Evolutionary conservation across 805 yeast genomes (phyloP).

Genomic region (Candida ovalis): DNA sequence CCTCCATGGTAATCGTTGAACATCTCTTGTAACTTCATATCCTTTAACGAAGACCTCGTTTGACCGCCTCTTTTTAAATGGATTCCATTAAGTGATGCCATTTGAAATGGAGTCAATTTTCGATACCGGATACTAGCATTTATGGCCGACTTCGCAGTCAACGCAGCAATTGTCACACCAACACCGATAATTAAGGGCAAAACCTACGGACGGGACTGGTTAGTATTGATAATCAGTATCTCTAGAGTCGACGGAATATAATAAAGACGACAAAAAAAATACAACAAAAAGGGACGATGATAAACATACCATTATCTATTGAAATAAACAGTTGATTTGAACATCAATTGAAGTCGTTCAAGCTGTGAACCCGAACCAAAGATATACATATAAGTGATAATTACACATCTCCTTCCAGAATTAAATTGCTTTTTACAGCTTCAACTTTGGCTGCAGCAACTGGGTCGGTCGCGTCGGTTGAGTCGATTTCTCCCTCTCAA

Average conservation of each 20-base stretch:
- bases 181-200: constrained; percentile 51
- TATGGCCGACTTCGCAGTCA: constrained; percentile 40
- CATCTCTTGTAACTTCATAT: constrained; percentile 13
- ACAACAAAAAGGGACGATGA: background rate
- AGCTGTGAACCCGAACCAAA: too few relatives aligned
- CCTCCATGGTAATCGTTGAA: constrained; percentile 53
- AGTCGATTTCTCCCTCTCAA: background rate
- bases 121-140: constrained; percentile 30
- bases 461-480: background rate
- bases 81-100: constrained; percentile 39
- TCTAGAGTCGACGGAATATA: background rate
- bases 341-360: too few relatives aligned
- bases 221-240: too few relatives aligned
- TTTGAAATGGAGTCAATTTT: constrained; percentile 32
- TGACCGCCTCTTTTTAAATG: constrained; percentile 5
- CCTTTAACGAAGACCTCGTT: constrained; percentile 9
- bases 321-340: too few relatives aligned
- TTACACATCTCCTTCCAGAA: too few relatives aligned
- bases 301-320: background rate
- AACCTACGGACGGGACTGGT: constrained; percentile 26
- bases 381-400: too few relatives aligned
- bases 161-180: constrained; percentile 50
- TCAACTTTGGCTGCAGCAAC: too few relatives aligned
- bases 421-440: too few relatives aligned
- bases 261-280: background rate